Evolutionary conservation across 805 yeast species (phyloP).

Genomic region (Pichia californica): DNA sequence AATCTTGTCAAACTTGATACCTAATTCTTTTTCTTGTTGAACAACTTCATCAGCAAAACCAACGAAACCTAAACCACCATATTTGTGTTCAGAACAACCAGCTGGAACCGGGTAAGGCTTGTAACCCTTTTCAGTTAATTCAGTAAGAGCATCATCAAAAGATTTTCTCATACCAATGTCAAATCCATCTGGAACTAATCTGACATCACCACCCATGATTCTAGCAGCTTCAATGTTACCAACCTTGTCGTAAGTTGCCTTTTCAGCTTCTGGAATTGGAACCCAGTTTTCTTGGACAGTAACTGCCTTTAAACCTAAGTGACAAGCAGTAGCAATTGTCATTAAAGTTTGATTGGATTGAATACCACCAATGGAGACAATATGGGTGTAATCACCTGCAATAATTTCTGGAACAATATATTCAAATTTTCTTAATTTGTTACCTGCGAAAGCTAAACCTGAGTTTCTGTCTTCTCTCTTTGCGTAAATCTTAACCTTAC

Average conservation of each 20-base stretch:
- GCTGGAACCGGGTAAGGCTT: slow-evolving; percentile 35
- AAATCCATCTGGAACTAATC: slow-evolving; percentile 29
- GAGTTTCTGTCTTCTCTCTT: slow-evolving; percentile 32
- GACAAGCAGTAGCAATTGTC: slow-evolving; percentile 33
- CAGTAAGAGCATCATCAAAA: slow-evolving; percentile 27
- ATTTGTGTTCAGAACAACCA: slow-evolving; percentile 32
- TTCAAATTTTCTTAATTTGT: slow-evolving; percentile 29
- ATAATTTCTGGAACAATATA: slow-evolving; percentile 30
- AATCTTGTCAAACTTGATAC: slow-evolving; percentile 30
- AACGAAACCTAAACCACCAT: slow-evolving; percentile 32
- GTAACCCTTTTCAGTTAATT: slow-evolving; percentile 23
- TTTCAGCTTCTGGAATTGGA: slow-evolving; percentile 29
- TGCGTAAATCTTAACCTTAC: slow-evolving; percentile 29
- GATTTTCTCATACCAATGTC: slow-evolving; percentile 33
- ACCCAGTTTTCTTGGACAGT: slow-evolving; percentile 34
- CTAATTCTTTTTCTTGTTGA: slow-evolving; percentile 29
- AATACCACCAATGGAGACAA: slow-evolving; percentile 32
- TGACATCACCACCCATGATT: slow-evolving; percentile 32
- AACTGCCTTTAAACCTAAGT: slow-evolving; percentile 30
- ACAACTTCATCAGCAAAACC: slow-evolving; percentile 31
- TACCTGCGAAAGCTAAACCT: slow-evolving; percentile 32
- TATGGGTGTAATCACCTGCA: slow-evolving; percentile 30
- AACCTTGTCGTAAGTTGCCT: slow-evolving; percentile 27
- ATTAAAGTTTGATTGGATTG: slow-evolving; percentile 32
- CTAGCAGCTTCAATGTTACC: slow-evolving; percentile 33